Evolutionary conservation across 768 basidiomycete species (phyloP), one percentile per base, ranked within the genome.

Genomic region (Auricularia sp.): DNA sequence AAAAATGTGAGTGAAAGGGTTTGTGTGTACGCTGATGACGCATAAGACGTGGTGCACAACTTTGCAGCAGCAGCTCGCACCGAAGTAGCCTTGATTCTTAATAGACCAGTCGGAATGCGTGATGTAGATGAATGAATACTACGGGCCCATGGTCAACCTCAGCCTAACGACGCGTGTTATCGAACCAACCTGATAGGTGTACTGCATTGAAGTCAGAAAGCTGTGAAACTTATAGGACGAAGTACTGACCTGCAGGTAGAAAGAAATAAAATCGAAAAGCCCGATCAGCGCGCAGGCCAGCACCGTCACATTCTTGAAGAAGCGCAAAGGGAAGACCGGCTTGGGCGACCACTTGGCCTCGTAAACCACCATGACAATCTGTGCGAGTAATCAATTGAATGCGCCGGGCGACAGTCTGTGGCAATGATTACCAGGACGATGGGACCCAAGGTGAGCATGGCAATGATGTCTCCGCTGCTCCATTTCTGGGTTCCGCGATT

Each of bases 11-110:
- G 75, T 1, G 81, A 77, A 63, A 87, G 76, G 5, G 80, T 83
- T 70, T 87, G 85, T 0, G 81, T 81, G 61, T 83, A 79, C 36
- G 78, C 56, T 59, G 6, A 80, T 70, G 65, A 74, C 79, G 60
- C 77, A 77, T 83, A 88, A 84, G 36, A 79, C 87, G 67, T 85
- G 87, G 47, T 88, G 69, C 0, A 86, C 87, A 36, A 86, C 74
- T 2, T 81, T 77, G 63, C 87, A 76, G 7, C 80, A 82, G 70
- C 87, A 84, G 0, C 80, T 81, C 61, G 83, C 79, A 35, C 78
- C 73, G 74, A 88, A 90, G 74, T 89, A 90, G 0, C 81, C 84
- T n/a, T 81, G 72, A 67, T 86, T 73, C 34, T 81, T 71, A 56
- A 81, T 76, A 23, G 78, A 76, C 87, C 86, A 87, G 35, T 58